A percentile compares a stretch with the other conserved stretches of the same genome.
Conservation (phyloP, 768 basidiomycete species). For the Serendipita sp. region DNA sequence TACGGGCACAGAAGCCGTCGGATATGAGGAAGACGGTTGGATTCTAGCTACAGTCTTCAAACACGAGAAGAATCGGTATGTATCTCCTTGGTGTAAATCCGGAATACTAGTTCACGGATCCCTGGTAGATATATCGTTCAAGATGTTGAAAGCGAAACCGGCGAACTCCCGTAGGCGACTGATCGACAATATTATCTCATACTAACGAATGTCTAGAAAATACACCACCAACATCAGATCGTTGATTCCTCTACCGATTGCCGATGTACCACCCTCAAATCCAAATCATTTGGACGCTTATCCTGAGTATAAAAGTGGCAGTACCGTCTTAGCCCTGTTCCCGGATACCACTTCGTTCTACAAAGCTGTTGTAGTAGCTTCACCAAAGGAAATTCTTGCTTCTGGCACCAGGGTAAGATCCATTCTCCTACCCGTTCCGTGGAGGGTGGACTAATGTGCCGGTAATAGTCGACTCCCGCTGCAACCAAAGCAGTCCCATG, state of each 20-base stretch:
- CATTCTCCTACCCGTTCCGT: conserved; percentile 17
- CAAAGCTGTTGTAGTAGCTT: conserved; percentile 66
- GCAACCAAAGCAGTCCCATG: conserved; percentile 36
- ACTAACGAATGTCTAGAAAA: conserved; percentile 24
- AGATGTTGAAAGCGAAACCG: conserved; percentile 65
- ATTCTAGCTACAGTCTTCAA: conserved; percentile 40
- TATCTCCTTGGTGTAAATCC: background rate
- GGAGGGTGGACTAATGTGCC: background rate
- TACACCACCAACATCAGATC: conserved; percentile 56
- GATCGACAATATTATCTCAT: background rate
- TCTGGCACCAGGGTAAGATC: conserved; percentile 23
- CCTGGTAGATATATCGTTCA: conserved; percentile 65
- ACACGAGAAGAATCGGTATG: background rate
- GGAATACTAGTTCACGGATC: background rate
- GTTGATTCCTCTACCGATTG: conserved; percentile 71
- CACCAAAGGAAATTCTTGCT: conserved; percentile 33
- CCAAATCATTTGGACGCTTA: conserved; percentile 54
- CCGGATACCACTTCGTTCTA: conserved; percentile 88
- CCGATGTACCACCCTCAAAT: conserved; percentile 36
- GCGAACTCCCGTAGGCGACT: conserved; percentile 20
- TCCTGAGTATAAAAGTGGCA: conserved; percentile 53
- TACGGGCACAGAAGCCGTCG: conserved; percentile 36
- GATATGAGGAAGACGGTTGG: conserved; percentile 41
- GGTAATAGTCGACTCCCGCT: conserved; percentile 1
- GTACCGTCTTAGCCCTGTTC: conserved; percentile 74